Evolutionary conservation across 1,284 basidiomycete genomes (phyloP).

Genomic region (Ceratobasidium sp.): DNA sequence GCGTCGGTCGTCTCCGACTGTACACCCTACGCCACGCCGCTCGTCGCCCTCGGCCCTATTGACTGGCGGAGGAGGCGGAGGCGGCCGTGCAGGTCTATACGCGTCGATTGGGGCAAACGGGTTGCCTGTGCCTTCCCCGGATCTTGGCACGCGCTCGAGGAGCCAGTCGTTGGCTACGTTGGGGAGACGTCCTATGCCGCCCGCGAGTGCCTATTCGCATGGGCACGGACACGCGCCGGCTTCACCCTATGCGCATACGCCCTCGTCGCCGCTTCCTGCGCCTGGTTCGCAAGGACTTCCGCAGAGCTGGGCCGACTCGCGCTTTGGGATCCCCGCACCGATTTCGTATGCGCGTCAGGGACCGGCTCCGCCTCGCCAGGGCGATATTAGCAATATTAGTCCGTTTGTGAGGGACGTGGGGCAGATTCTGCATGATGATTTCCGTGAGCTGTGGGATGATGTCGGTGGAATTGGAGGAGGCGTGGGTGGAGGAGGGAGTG

Average conservation of each 20-base stretch:
- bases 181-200: conserved; percentile 66
- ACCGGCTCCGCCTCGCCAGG: conserved; percentile 12
- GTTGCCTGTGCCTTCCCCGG: conserved; percentile 65
- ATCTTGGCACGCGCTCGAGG: conserved; percentile 68
- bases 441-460: conserved; percentile 75
- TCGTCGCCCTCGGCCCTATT: conserved; percentile 59
- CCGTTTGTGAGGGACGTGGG: conserved; percentile 84
- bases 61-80: conserved; percentile 48
- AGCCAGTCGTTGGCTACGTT: conserved; percentile 77
- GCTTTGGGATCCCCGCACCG: conserved; percentile 54
- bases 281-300: conserved; percentile 46
- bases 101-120: conserved; percentile 65
- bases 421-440: conserved; percentile 73
- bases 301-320: conserved; percentile 52
- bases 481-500: conserved; percentile 69
- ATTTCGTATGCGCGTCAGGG: conserved; percentile 9
- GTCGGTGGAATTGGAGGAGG: conserved; percentile 65
- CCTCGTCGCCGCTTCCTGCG: conserved; percentile 55
- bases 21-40: conserved; percentile 26
- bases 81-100: conserved; percentile 46
- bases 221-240: conserved; percentile 61
- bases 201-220: conserved; percentile 52
- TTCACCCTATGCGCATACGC: conserved; percentile 64
- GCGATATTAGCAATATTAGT: conserved; percentile 80
- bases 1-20: conserved; percentile 16